Percentiles rank a stretch among this genome's conserved stretches.
These are phyloP conservation scores for Alternaria rosae DNA, from an alignment of 2,329 filamentous ascomycete species.

Conservation along the genomic window DNA sequence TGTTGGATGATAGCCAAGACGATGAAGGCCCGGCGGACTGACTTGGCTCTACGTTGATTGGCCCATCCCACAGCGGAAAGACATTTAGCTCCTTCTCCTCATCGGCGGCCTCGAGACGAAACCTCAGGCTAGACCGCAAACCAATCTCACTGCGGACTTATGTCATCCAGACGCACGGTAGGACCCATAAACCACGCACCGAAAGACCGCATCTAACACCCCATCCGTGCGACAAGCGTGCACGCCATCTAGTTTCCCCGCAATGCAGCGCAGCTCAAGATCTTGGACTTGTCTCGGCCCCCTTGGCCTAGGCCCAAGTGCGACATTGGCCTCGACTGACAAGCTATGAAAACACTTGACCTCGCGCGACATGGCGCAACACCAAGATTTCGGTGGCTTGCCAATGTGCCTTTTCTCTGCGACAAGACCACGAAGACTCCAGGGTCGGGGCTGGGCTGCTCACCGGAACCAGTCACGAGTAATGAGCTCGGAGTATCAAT, in stretches of 20 bases:
- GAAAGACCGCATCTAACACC: constrained; percentile 13
- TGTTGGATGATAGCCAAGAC: constrained; percentile 23
- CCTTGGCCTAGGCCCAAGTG: constrained; percentile 29
- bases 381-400: constrained; percentile 35
- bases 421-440: constrained; percentile 28
- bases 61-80: constrained; percentile 5
- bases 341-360: constrained; percentile 15
- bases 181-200: constrained; percentile 13
- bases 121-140: constrained; percentile 15
- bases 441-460: constrained; percentile 12
- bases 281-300: constrained; percentile 28
- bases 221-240: constrained; percentile 12
- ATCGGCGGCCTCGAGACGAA: constrained; percentile 28
- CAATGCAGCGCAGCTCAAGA: constrained; percentile 20
- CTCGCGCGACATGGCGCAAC: constrained; percentile 15
- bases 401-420: constrained; percentile 26
- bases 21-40: neutral
- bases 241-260: constrained; percentile 10
- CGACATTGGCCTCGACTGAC: constrained; percentile 13
- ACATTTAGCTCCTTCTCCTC: constrained; percentile 1
- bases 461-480: constrained; percentile 21
- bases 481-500: neutral
- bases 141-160: constrained; percentile 1
- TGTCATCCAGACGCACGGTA: constrained; percentile 1
- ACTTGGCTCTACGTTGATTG: constrained; percentile 29